These are phyloP conservation scores for Fagopyrum homotropicum DNA, from an alignment of 148 eudicot species.

Conservation along the genomic window DNA sequence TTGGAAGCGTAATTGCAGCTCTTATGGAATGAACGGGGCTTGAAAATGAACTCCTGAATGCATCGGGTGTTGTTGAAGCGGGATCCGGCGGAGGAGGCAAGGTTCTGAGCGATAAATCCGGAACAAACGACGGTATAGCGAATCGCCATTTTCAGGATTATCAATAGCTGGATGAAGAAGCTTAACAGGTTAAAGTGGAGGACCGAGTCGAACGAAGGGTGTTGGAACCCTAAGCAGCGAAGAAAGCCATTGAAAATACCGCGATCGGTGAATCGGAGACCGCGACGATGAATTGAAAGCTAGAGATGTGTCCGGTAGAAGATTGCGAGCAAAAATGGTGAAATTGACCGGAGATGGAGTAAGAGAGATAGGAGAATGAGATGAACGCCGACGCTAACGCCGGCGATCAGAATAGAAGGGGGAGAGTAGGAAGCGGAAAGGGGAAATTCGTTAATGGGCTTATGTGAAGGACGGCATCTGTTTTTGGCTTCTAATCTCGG, in stretches of 20 bases:
- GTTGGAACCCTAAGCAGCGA: slow-evolving; percentile 22
- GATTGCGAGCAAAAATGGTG: not conserved
- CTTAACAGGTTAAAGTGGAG: slow-evolving; percentile 28
- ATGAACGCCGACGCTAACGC: not conserved
- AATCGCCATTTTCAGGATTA: slow-evolving; percentile 54
- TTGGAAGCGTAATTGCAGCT: not conserved
- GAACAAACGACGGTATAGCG: slow-evolving; percentile 60
- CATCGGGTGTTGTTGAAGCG: slow-evolving; percentile 34
- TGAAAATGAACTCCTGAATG: slow-evolving; percentile 36
- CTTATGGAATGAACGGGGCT: slow-evolving; percentile 21
- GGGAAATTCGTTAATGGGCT: not conserved
- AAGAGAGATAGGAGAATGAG: not conserved
- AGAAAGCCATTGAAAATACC: slow-evolving; percentile 25
- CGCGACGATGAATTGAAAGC: slow-evolving; percentile 37
- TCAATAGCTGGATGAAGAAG: slow-evolving; percentile 22
- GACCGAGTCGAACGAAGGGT: not conserved
- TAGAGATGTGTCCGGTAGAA: slow-evolving; percentile 2
- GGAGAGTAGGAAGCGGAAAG: not conserved
- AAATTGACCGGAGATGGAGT: not conserved
- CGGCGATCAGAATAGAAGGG: slow-evolving; percentile 1
- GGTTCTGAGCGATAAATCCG: slow-evolving; percentile 51
- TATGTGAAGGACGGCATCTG: not conserved
- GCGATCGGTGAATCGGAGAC: slow-evolving; percentile 21
- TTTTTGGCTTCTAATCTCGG: not conserved
- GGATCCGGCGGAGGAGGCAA: slow-evolving; percentile 36